A percentile compares a stretch with the other conserved stretches of the same genome.
Evolutionary conservation across 108 stramenopile genomes (phyloP).

Genomic region (Epithemia pelagica): DNA sequence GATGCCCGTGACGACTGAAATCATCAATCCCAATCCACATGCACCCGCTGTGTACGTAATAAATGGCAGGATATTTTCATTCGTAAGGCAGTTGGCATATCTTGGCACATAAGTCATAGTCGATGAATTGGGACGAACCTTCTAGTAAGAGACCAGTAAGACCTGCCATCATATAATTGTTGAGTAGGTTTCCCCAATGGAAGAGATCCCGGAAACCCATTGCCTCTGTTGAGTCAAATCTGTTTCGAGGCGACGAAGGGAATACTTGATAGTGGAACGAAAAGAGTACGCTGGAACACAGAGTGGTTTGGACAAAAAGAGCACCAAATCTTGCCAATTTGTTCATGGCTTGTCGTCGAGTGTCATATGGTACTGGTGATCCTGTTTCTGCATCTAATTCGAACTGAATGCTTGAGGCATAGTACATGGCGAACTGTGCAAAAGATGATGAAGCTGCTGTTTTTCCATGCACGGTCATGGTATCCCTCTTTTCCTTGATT

Average conservation of each 20-base stretch:
- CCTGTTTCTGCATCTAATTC: constrained; percentile 5
- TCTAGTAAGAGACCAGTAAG: constrained; percentile 8
- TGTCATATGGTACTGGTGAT: background rate
- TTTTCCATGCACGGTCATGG: too few species aligned
- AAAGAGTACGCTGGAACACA: constrained; percentile 3
- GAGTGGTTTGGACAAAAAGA: background rate
- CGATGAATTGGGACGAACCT: too few species aligned
- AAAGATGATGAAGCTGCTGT: too few species aligned
- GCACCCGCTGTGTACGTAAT: too few species aligned
- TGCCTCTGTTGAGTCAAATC: too few species aligned
- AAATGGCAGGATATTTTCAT: too few species aligned
- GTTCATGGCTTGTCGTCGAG: background rate
- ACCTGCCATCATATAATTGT: constrained; percentile 20
- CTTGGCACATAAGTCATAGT: too few species aligned
- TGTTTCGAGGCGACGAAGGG: too few species aligned
- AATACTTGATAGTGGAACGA: constrained; percentile 4
- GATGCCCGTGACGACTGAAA: constrained; percentile 1
- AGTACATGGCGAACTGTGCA: constrained; percentile 7
- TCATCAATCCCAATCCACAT: background rate
- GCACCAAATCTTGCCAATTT: constrained; percentile 4
- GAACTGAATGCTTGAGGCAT: constrained; percentile 13
- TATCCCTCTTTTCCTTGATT: too few species aligned
- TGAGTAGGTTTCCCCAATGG: constrained; percentile 13
- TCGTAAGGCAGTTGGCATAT: too few species aligned
- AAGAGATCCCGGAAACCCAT: background rate